phyloP scores from a whole-genome alignment of 768 basidiomycete species.

The Macrolepiota albuminosa region DNA sequence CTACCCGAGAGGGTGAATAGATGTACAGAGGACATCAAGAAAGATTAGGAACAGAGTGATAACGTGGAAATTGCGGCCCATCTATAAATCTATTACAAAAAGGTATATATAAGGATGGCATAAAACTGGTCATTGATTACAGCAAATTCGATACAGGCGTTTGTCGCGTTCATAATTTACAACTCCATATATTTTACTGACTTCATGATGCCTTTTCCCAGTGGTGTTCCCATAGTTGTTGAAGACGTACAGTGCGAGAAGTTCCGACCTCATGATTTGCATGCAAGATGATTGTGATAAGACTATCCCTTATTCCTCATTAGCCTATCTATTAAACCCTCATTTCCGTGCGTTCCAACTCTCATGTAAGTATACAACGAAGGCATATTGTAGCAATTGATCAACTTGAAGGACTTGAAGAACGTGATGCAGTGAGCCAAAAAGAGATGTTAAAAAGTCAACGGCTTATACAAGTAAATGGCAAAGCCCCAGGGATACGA shows the following conservation, averaged over 20 bases:
- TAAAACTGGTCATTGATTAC: not conserved
- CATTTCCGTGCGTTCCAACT: slow-evolving; percentile 17
- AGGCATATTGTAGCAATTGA: slow-evolving; percentile 10
- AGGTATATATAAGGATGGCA: too few relatives aligned
- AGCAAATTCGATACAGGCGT: not conserved
- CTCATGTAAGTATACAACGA: slow-evolving; percentile 13
- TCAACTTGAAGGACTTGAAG: slow-evolving; percentile 16
- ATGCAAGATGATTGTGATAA: slow-evolving; percentile 7
- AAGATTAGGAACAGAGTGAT: not conserved
- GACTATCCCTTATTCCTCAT: slow-evolving; percentile 22
- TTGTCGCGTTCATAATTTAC: slow-evolving; percentile 9
- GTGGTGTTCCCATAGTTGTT: not conserved
- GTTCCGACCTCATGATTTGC: slow-evolving; percentile 10
- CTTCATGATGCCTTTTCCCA: slow-evolving; percentile 8
- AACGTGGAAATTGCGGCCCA: not conserved
- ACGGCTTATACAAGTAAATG: slow-evolving; percentile 23
- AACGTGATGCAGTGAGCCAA: slow-evolving; percentile 23
- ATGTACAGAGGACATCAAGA: not conserved
- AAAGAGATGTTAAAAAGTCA: slow-evolving; percentile 24
- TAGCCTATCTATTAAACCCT: slow-evolving; percentile 27
- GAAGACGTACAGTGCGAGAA: slow-evolving; percentile 8
- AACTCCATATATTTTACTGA: slow-evolving; percentile 3
- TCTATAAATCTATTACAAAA: slow-evolving; percentile 7
- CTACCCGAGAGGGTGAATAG: not conserved
- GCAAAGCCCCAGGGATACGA: slow-evolving; percentile 20